Base-by-base conservation (phyloP, 352 stramenopile species). In the Phytophthora uliginosa region DNA sequence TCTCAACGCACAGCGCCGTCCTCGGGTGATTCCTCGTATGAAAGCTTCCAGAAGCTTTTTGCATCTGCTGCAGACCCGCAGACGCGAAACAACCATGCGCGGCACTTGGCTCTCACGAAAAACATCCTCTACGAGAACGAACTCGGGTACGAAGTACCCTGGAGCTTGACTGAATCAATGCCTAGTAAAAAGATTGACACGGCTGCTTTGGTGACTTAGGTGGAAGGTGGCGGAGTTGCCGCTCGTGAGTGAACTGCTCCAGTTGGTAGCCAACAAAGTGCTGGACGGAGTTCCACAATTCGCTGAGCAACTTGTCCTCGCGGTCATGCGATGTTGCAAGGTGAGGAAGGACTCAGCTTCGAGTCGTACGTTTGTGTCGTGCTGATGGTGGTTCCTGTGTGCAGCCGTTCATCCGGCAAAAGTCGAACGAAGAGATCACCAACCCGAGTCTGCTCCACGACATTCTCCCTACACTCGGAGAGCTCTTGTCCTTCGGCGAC, bases 91-190 rank as follows among this genome's bases (percentile, higher is more conserved):
- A 82, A 90, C 24, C 84, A 93, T 64, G 81, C 83, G 51, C 78
- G 88, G 33, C 86, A 96, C 38, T 75, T 94, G 53, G 89, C 89
- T 22, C 78, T 95, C 26, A 82, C 86, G 34, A 92, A 94, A 75
- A 88, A 92, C 38, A 79, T 93, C n/a, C 71, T 95, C 28, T 91
- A 89, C 60, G 83, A 86, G 45, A 92, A 93, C 63, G 86, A 92
- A 59, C 58, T 70, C 1, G 89, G 89, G 89, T 95, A 61, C 42
- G 22, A 18, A 45, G 38, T 15, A 45, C 38, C 12, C 28, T 31
- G 28, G 18, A 3, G 38, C 36, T 42, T n/a, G 34, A 13, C 34
- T 40, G 34, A 40, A n/a, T 13, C 38, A n/a, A 45, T 42, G 1
- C 12, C 18, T n/a, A 50, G 17, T 12, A 9, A 12, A 6, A 22